A percentile compares a stretch with the other conserved stretches of the same genome.
These are phyloP conservation scores for Suillus brevipes DNA, from an alignment of 768 basidiomycete species.

Conservation along the genomic window DNA sequence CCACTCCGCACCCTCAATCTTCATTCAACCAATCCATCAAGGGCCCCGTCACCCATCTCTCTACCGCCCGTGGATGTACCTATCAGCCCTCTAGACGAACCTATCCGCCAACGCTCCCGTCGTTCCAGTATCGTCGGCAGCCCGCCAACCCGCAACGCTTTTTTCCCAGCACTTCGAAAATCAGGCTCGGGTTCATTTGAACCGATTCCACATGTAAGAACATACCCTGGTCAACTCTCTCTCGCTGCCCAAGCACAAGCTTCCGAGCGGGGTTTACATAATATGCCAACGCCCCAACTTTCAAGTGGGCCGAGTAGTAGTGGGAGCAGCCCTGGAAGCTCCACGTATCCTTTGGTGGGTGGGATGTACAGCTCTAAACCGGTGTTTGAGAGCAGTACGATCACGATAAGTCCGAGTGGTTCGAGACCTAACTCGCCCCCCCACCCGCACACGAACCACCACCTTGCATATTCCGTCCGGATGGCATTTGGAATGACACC, in stretches of 20 bases:
- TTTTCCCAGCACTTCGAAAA: constrained; percentile 28
- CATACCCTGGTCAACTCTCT: constrained; percentile 34
- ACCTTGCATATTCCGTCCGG: constrained; percentile 82
- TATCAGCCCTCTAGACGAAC: constrained; percentile 37
- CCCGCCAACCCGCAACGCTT: constrained; percentile 35
- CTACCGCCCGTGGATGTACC: constrained; percentile 51
- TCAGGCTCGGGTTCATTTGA: constrained; percentile 30
- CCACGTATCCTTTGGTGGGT: constrained; percentile 41
- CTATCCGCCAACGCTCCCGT: constrained; percentile 27
- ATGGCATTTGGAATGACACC: constrained; percentile 93
- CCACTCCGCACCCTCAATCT: constrained; percentile 75
- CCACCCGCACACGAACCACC: constrained; percentile 46
- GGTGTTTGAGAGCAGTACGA: constrained; percentile 25
- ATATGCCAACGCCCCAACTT: constrained; percentile 58
- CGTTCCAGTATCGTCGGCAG: constrained; percentile 37
- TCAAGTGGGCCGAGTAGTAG: constrained; percentile 66
- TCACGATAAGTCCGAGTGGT: constrained; percentile 47
- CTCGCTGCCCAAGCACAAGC: constrained; percentile 26
- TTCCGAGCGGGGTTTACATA: constrained; percentile 24
- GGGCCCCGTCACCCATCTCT: constrained; percentile 70
- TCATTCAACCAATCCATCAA: constrained; percentile 66
- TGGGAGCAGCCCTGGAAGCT: constrained; percentile 61
- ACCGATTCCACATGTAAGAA: constrained; percentile 32
- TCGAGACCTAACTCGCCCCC: constrained; percentile 65
- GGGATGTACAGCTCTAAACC: constrained; percentile 20